Conservation (phyloP, 2,329 filamentous ascomycete species). For the Sporothrix pseudoabietina region DNA sequence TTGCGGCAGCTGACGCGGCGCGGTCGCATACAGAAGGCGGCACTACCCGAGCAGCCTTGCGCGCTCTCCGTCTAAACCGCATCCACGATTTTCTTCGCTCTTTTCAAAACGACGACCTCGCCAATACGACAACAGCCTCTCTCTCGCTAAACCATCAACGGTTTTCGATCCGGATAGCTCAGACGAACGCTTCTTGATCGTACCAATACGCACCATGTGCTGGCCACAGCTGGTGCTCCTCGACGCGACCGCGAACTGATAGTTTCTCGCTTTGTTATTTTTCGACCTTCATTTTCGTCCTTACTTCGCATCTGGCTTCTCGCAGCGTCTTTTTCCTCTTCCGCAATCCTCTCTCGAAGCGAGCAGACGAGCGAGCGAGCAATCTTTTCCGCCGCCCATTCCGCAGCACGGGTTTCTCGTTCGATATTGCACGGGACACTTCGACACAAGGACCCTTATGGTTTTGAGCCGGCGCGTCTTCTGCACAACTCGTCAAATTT, state of each 20-base stretch:
- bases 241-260: conserved; percentile 1
- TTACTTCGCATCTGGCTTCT: not conserved
- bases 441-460: not conserved
- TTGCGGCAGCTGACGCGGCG: not conserved
- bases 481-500: not conserved
- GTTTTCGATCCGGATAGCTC: not conserved
- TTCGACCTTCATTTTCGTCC: not conserved
- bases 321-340: not conserved
- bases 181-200: not conserved
- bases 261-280: not conserved
- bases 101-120: not conserved
- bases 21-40: conserved; percentile 7
- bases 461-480: not conserved
- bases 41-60: conserved; percentile 12
- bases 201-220: conserved; percentile 5
- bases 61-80: not conserved
- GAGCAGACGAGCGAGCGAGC: not conserved
- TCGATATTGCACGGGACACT: not conserved
- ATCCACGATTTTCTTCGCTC: not conserved
- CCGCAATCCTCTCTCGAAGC: not conserved
- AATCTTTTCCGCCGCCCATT: not conserved
- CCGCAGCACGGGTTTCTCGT: not conserved
- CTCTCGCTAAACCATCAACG: not conserved
- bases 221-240: not conserved
- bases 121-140: not conserved